phyloP scores from a whole-genome alignment of 2,329 filamentous ascomycete species.

The Neoarthrinium moseri region DNA sequence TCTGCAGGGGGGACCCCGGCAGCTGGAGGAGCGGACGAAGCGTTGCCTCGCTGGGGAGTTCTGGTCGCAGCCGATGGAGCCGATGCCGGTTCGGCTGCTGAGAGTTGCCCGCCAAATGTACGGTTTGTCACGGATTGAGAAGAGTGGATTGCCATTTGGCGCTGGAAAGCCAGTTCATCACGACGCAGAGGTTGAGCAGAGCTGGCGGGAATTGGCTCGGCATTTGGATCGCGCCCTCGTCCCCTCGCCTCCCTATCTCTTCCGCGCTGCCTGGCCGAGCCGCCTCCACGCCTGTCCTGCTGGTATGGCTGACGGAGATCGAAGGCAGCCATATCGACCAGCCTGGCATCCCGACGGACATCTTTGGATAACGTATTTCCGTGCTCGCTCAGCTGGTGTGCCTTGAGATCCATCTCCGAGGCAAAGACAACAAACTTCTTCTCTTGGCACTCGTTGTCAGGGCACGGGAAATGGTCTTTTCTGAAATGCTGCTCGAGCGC shows the following conservation, averaged over 20 bases:
- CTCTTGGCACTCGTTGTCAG: constrained; percentile 83
- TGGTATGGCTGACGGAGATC: constrained; percentile 75
- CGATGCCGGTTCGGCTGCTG: constrained; percentile 40
- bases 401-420: constrained; percentile 91
- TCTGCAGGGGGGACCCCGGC: constrained; percentile 27
- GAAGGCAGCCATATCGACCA: constrained; percentile 86
- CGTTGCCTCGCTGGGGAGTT: constrained; percentile 32
- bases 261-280: constrained; percentile 38
- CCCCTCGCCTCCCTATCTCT: constrained; percentile 24
- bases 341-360: constrained; percentile 75
- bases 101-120: constrained; percentile 83
- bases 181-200: constrained; percentile 78
- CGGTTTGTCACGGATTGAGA: constrained; percentile 77
- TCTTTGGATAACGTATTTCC: constrained; percentile 79
- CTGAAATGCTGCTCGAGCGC: constrained; percentile 83
- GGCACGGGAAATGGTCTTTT: constrained; percentile 82
- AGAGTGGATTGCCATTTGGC: constrained; percentile 87
- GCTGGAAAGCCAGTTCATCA: constrained; percentile 87
- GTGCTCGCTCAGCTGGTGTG: constrained; percentile 84
- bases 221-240: constrained; percentile 78
- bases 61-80: constrained; percentile 24
- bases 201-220: constrained; percentile 72
- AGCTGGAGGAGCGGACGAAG: constrained; percentile 24
- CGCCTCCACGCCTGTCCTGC: constrained; percentile 53
- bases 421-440: constrained; percentile 98